Conservation (phyloP, 176 grass and related monocot genomes). For the Aechmea fasciata region DNA sequence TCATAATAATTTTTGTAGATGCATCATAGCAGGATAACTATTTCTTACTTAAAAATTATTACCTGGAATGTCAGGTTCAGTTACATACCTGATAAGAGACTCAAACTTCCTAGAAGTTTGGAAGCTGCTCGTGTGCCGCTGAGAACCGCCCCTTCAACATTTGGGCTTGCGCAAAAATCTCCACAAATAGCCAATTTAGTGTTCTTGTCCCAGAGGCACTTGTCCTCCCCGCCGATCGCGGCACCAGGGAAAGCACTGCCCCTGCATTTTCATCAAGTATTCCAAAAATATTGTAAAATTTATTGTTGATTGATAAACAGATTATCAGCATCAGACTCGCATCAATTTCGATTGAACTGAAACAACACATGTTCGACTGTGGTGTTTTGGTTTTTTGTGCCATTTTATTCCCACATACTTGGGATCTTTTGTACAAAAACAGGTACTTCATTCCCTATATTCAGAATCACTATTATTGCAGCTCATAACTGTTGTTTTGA, state of each 20-base stretch:
- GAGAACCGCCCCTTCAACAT: conserved; percentile 70
- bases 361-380: too few relatives aligned
- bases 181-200: conserved; percentile 69
- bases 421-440: too few relatives aligned
- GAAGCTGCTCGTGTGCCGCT: conserved; percentile 70
- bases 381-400: too few relatives aligned
- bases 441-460: too few relatives aligned
- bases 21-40: background rate
- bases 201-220: conserved; percentile 66
- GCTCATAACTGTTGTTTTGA: too few relatives aligned
- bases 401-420: too few relatives aligned
- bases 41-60: background rate
- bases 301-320: background rate
- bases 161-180: conserved; percentile 72
- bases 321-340: background rate
- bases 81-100: conserved; percentile 44
- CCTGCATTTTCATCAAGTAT: conserved; percentile 34
- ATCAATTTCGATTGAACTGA: background rate
- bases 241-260: conserved; percentile 60
- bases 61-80: background rate
- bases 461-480: too few relatives aligned
- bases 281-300: conserved; percentile 8
- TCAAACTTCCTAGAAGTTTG: conserved; percentile 60
- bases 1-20: background rate
- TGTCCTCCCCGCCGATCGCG: conserved; percentile 51